Evolutionary conservation across 2,329 filamentous ascomycete genomes (phyloP), one percentile per base, ranked within the genome.

Genomic region (Tolypocladium paradoxum): DNA sequence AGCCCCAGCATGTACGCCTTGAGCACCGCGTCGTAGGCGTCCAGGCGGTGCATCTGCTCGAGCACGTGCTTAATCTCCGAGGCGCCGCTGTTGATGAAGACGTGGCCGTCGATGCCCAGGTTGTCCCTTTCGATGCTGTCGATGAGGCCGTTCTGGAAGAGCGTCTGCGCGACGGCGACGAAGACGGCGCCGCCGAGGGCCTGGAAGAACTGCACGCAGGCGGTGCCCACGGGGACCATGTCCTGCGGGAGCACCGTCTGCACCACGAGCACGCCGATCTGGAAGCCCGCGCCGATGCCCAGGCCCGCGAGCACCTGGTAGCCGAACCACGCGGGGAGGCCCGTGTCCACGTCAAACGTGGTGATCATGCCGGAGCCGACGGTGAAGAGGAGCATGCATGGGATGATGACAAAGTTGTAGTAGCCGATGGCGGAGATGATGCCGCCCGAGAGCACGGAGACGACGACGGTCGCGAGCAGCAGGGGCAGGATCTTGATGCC

Each of bases 61-160:
- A 82, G 68, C 1, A 79, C 71, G 29, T 68, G 53, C 37, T 69
- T 64, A 27, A 80, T 73, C 60, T 79, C 67, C 3, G 74, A 76
- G 11, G 77, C 78, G 52, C 79, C 79, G 49, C 71, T 75, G 61
- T 77, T 72, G 62, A 80, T 73, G 57, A 82, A 77, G 50, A 74
- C 61, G 7, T 63, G 60, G 0, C 75, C 68, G 37, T 77, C 68
- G n/a, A 82, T 62, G n/a, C 67, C 66, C 2, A 75, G 71, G 16
- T 73, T 68, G 55, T 72, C 63, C 2, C 61, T 54, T n/a, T 62
- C 57, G 4, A 89, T 70, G 36, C 77, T 72, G 4, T 73, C 65
- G 47, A 81, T 69, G 20, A 88, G 70, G 0, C 76, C 79, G 61
- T 87, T 86, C 57, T 81, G 77, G 70, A 88, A 87, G 47, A 87